Percentiles rank a stretch among this genome's conserved stretches.
Conservation (phyloP, 345 rosid species). For the Eucalyptus melliodora region DNA sequence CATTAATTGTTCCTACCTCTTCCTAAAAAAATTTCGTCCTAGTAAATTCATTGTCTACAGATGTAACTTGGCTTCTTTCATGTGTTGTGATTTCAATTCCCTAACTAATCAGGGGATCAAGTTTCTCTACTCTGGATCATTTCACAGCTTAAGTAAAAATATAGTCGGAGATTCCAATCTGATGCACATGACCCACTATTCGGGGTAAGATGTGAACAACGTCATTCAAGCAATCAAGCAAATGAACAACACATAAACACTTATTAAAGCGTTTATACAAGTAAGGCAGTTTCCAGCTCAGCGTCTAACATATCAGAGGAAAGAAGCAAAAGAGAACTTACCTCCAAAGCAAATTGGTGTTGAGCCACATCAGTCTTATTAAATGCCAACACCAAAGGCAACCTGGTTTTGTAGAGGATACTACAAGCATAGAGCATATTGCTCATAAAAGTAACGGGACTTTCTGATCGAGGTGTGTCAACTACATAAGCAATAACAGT, state of each 20-base stretch:
- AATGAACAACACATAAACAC: background rate
- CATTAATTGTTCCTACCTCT: background rate
- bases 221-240: background rate
- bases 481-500: constrained; percentile 28
- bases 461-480: constrained; percentile 34
- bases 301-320: background rate
- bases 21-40: background rate
- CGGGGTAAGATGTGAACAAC: background rate
- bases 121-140: background rate
- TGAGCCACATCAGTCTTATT: constrained; percentile 27
- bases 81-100: background rate
- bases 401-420: constrained; percentile 32
- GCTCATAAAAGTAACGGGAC: constrained; percentile 38
- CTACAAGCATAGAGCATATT: constrained; percentile 42
- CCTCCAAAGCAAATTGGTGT: constrained; percentile 13
- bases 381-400: constrained; percentile 30
- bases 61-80: background rate
- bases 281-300: background rate
- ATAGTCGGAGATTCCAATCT: background rate
- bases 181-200: background rate
- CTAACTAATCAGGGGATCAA: background rate
- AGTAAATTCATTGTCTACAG: background rate
- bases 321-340: background rate
- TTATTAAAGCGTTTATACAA: background rate
- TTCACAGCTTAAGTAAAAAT: background rate